Evolutionary conservation across 176 grass and related monocot genomes (phyloP).

Genomic region (Cocos nucifera): DNA sequence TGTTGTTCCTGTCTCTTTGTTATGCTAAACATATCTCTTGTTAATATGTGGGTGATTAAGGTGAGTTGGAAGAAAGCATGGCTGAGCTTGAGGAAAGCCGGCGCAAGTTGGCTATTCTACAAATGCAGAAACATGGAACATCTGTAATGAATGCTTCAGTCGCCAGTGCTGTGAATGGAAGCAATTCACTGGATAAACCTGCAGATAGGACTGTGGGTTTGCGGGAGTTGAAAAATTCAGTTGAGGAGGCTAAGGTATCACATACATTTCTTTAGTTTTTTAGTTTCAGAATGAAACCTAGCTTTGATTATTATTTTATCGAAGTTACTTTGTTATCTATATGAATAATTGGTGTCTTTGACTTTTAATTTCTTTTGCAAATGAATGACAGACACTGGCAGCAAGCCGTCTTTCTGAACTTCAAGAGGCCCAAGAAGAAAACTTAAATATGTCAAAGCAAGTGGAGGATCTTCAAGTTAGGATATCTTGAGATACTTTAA

Average conservation of each 20-base stretch:
- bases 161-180: conserved; percentile 56
- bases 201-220: conserved; percentile 61
- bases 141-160: conserved; percentile 42
- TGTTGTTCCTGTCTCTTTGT: too few species aligned
- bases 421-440: conserved; percentile 93
- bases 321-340: too few species aligned
- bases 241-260: conserved; percentile 81
- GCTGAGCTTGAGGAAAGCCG: conserved; percentile 88
- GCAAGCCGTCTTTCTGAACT: conserved; percentile 80
- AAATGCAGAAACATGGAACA: conserved; percentile 73
- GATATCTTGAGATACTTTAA: neutral
- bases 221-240: conserved; percentile 71
- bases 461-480: conserved; percentile 90
- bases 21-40: too few species aligned
- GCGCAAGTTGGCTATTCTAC: conserved; percentile 83
- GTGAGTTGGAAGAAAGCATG: conserved; percentile 83
- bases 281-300: too few species aligned
- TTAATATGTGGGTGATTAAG: conserved; percentile 18
- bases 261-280: too few species aligned
- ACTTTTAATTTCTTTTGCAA: conserved; percentile 27
- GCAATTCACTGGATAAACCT: conserved; percentile 50
- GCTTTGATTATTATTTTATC: too few species aligned
- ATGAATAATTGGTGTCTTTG: neutral
- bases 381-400: conserved; percentile 56
- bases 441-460: conserved; percentile 73